These are phyloP conservation scores for Lignosus rhinocerotis DNA, from an alignment of 1,284 basidiomycete species.

Conservation along the genomic window DNA sequence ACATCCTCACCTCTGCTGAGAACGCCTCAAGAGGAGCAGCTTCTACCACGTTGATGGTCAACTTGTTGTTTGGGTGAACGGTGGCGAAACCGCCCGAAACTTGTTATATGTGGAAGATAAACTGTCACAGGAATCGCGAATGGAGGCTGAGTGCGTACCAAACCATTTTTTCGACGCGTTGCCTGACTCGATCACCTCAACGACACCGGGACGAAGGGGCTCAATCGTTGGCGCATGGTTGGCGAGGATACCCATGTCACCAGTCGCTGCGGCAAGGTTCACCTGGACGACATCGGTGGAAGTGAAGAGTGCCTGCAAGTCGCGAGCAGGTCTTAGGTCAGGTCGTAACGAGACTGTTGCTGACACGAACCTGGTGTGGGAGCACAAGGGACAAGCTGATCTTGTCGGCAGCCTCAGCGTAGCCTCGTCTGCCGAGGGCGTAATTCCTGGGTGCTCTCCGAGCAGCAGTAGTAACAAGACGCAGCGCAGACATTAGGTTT, in stretches of 20 bases:
- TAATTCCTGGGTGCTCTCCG: slow-evolving; percentile 59
- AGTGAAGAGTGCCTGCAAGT: slow-evolving; percentile 77
- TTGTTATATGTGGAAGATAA: slow-evolving; percentile 35
- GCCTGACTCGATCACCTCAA: slow-evolving; percentile 87
- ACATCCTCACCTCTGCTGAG: slow-evolving; percentile 73
- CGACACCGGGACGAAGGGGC: slow-evolving; percentile 86
- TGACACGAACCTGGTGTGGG: slow-evolving; percentile 83
- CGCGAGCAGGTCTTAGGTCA: slow-evolving; percentile 9
- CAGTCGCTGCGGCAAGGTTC: slow-evolving; percentile 90
- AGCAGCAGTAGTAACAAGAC: slow-evolving; percentile 63
- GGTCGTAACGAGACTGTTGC: slow-evolving; percentile 1
- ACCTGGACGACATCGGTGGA: slow-evolving; percentile 91
- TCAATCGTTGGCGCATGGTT: slow-evolving; percentile 96
- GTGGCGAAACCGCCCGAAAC: slow-evolving; percentile 98
- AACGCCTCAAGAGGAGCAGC: slow-evolving; percentile 93
- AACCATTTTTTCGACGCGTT: slow-evolving; percentile 92
- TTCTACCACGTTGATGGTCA: slow-evolving; percentile 98
- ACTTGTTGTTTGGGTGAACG: slow-evolving; percentile 95
- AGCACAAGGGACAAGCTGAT: slow-evolving; percentile 88
- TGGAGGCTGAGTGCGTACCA: slow-evolving; percentile 59
- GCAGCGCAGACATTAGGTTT: slow-evolving; percentile 69
- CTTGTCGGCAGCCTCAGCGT: slow-evolving; percentile 87
- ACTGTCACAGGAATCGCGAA: neutral
- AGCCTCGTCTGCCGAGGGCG: slow-evolving; percentile 68
- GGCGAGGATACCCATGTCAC: slow-evolving; percentile 97